Percentiles rank a stretch among this genome's conserved stretches.
phyloP scores from a whole-genome alignment of 2,329 filamentous ascomycete species.

The Cadophora luteo-olivacea region DNA sequence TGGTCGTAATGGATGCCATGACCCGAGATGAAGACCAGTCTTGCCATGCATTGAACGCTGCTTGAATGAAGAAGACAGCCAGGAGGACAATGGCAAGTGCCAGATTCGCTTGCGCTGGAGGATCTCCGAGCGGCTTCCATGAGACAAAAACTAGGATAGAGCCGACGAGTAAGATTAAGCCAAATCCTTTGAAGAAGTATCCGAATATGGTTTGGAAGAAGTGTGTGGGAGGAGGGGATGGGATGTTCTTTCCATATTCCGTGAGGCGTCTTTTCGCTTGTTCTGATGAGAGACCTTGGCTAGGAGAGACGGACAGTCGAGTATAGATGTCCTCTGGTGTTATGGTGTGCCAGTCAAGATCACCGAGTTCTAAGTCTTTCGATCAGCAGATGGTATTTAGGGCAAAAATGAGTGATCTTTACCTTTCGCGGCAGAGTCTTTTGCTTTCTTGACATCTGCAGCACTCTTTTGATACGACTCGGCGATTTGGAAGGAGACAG shows the following conservation, averaged over 20 bases:
- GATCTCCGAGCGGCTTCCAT: conserved; percentile 77
- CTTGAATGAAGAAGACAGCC: conserved; percentile 73
- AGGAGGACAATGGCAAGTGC: conserved; percentile 77
- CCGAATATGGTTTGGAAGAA: conserved; percentile 63
- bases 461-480: conserved; percentile 57
- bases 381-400: conserved; percentile 29
- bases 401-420: conserved; percentile 21
- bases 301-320: conserved; percentile 62
- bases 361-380: conserved; percentile 59
- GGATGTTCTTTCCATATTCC: conserved; percentile 71
- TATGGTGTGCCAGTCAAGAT: conserved; percentile 73
- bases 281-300: conserved; percentile 64
- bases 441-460: conserved; percentile 50
- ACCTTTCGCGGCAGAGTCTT: conserved; percentile 54
- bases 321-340: conserved; percentile 62
- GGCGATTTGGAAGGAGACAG: conserved; percentile 62
- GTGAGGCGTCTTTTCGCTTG: conserved; percentile 60
- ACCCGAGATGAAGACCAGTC: conserved; percentile 80
- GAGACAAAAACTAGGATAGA: conserved; percentile 76
- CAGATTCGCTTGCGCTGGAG: conserved; percentile 73
- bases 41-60: conserved; percentile 72
- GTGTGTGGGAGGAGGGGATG: conserved; percentile 68
- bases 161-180: conserved; percentile 71
- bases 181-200: conserved; percentile 82
- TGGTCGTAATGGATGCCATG: conserved; percentile 80